A percentile compares a stretch with the other conserved stretches of the same genome.
Evolutionary conservation across 2,329 filamentous ascomycete species (phyloP).

Genomic region (Phyllosticta citrichinensis): DNA sequence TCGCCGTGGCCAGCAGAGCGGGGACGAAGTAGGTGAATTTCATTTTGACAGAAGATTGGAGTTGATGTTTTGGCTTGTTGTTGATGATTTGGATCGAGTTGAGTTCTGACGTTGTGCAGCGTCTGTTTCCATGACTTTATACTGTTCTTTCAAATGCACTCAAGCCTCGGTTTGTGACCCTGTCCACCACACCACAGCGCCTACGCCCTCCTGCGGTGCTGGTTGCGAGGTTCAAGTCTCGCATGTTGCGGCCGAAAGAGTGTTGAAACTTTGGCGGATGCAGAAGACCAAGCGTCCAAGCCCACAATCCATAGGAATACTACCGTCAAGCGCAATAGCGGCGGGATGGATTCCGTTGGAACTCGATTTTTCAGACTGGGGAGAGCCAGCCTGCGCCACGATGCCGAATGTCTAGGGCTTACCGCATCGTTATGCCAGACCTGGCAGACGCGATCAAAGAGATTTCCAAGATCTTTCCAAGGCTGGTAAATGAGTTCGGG

Average conservation of each 20-base stretch:
- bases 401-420: neutral
- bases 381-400: neutral
- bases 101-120: neutral
- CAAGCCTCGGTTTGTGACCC: neutral
- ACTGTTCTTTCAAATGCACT: neutral
- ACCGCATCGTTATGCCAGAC: neutral
- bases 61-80: neutral
- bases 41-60: neutral
- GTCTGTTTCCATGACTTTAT: neutral
- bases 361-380: neutral
- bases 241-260: neutral
- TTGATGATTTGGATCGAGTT: neutral
- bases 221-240: neutral
- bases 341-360: neutral
- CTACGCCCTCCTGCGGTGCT: neutral
- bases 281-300: neutral
- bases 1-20: neutral
- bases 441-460: neutral
- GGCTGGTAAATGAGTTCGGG: neutral
- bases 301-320: neutral
- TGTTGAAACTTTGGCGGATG: neutral
- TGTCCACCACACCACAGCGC: neutral
- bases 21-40: conserved; percentile 1
- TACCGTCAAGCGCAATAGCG: neutral
- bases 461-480: neutral